Evolutionary conservation across 2,329 filamentous ascomycete species (phyloP), one percentile per base, ranked within the genome.

Genomic region (Botrytis aclada): DNA sequence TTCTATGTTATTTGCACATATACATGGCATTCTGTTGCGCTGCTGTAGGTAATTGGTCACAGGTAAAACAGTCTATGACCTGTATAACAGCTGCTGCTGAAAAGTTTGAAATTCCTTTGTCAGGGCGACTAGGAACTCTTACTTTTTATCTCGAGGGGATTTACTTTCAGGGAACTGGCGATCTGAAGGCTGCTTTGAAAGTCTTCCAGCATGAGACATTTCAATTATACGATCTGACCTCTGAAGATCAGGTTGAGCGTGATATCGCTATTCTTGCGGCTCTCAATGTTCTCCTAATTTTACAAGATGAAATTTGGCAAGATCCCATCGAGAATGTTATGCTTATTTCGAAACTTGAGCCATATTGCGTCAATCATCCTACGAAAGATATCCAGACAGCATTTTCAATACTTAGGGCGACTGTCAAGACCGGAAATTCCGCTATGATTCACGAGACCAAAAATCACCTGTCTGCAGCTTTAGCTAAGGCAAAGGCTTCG

Each of bases 361-460:
- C 89, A 0, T 85, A 92, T 69, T 96, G 93, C 81, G 82, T 84
- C 29, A 86, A 87, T 71, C 92, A 94, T 80, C 86, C 88, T 54
- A 95, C 93, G 81, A 86, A 88, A 77, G 92, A 95, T 78, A 90
- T 98, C 72, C 88, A 89, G 75, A 91, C 92, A 45, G 93, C 93
- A 1, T 95, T 92, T 84, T 89, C 92, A 79, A 87, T 97, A 18
- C 87, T 95, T 72, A 87, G 90, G 76, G 92, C 93, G 9, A 89
- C 91, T 3, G 86, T 92, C 9, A 83, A 86, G 65, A 89, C 88
- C 1, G 85, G 87, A 79, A 91, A 84, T 80, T 88, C 83, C 77
- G 88, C 85, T 67, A 88, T 91, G 39, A 91, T 96, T 74, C 90
- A 93, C 74, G 88, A 92, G 75, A 90, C 92, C 72, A 98, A 97